phyloP scores from a whole-genome alignment of 2,329 filamentous ascomycete genomes.

The Fusarium acutatum region DNA sequence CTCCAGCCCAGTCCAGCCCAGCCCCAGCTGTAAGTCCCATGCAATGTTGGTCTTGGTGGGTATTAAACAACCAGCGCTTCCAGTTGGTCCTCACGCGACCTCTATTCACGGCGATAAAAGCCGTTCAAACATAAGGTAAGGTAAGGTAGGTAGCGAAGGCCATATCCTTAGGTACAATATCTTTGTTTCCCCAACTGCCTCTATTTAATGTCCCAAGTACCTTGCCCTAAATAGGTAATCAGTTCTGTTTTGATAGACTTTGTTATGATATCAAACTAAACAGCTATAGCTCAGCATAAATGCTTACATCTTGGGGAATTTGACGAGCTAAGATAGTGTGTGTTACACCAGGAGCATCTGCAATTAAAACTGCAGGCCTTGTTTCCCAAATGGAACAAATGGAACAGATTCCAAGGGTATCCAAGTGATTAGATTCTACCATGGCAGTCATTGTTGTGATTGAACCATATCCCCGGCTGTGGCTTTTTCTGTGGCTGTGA shows the following conservation, averaged over 20 bases:
- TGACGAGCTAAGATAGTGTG: neutral
- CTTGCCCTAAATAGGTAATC: neutral
- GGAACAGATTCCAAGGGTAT: neutral
- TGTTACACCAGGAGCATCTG: neutral
- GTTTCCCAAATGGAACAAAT: neutral
- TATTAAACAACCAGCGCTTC: neutral
- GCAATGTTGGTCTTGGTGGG: neutral
- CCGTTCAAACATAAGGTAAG: neutral
- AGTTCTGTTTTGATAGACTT: neutral
- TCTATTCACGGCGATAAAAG: neutral
- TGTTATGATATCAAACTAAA: neutral
- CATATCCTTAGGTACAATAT: neutral
- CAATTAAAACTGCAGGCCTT: neutral
- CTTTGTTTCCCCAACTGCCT: neutral
- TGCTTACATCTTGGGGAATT: neutral
- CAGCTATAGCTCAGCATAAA: neutral
- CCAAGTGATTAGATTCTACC: neutral
- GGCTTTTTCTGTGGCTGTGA: conserved; percentile 33
- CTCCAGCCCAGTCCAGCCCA: neutral
- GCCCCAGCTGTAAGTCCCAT: neutral
- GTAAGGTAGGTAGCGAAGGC: neutral
- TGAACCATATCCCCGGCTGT: conserved; percentile 9
- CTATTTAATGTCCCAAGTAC: neutral
- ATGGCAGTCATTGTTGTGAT: conserved; percentile 1
- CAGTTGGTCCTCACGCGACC: neutral